Percentiles rank a stretch among this genome's conserved stretches.
Conservation (phyloP, 2,329 filamentous ascomycete genomes). For the Harringtonia lauricola region DNA sequence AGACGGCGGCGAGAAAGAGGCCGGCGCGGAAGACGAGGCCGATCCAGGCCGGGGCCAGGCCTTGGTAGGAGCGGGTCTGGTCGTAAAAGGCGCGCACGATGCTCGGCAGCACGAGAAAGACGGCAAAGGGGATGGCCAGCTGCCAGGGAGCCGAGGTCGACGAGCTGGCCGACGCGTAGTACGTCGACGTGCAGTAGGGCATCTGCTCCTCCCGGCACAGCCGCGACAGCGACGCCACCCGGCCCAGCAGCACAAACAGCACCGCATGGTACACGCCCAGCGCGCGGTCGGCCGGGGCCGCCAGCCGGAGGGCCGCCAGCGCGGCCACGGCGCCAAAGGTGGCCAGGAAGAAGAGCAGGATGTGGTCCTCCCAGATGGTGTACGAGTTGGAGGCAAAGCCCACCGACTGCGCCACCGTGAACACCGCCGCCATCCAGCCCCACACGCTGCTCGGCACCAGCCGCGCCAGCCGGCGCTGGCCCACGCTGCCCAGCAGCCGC, state of each 20-base stretch:
- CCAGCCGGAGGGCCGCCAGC: constrained; percentile 63
- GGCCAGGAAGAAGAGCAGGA: constrained; percentile 79
- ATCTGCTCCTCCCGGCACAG: constrained; percentile 97
- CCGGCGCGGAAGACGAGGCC: constrained; percentile 67
- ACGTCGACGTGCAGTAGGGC: constrained; percentile 90
- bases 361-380: constrained; percentile 97
- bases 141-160: constrained; percentile 93
- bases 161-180: constrained; percentile 83
- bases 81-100: constrained; percentile 71
- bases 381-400: constrained; percentile 97
- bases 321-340: constrained; percentile 75
- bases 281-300: constrained; percentile 54
- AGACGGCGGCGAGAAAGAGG: constrained; percentile 64
- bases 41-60: constrained; percentile 76
- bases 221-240: constrained; percentile 75
- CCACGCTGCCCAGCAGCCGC: constrained; percentile 31
- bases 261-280: constrained; percentile 78
- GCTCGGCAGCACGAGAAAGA: constrained; percentile 59
- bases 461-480: constrained; percentile 28
- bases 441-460: constrained; percentile 66
- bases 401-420: constrained; percentile 77
- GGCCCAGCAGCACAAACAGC: constrained; percentile 67
- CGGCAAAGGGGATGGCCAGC: constrained; percentile 64
- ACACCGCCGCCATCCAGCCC: constrained; percentile 76
- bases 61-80: constrained; percentile 79